Evolutionary conservation across 73 alveolate genomes (phyloP).

Genomic region (Urostyla sp.): DNA sequence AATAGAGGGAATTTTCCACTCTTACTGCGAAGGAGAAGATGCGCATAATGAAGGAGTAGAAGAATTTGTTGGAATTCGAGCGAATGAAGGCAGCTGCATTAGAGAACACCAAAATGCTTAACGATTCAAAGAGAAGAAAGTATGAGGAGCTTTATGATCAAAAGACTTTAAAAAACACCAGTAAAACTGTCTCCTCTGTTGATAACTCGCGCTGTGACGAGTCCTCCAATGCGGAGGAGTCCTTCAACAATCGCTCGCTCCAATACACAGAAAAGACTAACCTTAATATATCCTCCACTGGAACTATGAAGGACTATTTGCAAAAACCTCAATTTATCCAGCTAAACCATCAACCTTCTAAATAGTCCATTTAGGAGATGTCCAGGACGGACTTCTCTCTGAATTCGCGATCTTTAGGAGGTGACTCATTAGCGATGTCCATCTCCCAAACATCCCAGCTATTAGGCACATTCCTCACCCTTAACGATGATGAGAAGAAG

Average conservation of each 20-base stretch:
- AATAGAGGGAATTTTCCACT: conserved; percentile 13
- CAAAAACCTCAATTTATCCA: conserved; percentile 32
- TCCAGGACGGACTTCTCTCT: background rate
- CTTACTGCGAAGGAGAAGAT: conserved; percentile 68
- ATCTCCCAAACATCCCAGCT: too few species aligned
- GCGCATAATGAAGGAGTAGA: conserved; percentile 58
- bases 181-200: background rate
- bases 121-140: conserved; percentile 50
- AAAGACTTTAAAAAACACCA: background rate
- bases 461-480: conserved; percentile 30
- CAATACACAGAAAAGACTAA: conserved; percentile 27
- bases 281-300: conserved; percentile 8
- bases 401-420: background rate
- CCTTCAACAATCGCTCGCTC: conserved; percentile 9
- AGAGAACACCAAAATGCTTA: conserved; percentile 22
- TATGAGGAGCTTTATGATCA: conserved; percentile 28
- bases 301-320: conserved; percentile 24
- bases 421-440: background rate
- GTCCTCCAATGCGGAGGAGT: conserved; percentile 26
- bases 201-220: background rate
- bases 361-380: background rate
- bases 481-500: conserved; percentile 27
- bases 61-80: conserved; percentile 43
- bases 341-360: background rate
- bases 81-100: conserved; percentile 55